Base-by-base conservation (phyloP, 2,329 filamentous ascomycete species). In the Aspergillus sp. region DNA sequence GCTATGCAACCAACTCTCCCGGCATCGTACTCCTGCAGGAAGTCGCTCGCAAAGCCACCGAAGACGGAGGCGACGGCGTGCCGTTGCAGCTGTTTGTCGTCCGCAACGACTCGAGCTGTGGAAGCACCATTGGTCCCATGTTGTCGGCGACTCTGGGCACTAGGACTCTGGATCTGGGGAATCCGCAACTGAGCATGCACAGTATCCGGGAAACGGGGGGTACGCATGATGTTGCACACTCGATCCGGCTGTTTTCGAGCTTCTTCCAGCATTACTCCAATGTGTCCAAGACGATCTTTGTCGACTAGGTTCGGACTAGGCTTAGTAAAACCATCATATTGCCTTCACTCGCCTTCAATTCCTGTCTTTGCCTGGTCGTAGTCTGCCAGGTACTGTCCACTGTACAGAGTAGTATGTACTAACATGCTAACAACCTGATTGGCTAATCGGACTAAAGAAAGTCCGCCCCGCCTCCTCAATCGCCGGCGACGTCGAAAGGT, bases 111-210 rank as follows among this genome's bases (percentile, higher is more conserved):
- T 93, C 86, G 3, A 82, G 86, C 44, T 98, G 93, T 67, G 93
- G 93, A 47, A 91, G 87, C 72, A 98, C 93, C 33, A 98, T 98
- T 61, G 93, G 93, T 0, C 93, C 93, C n/a, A 96, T 96, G 83
- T 75, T 97, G 41, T 86, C 86, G 45, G 89, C 91, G 27, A 84
- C 84, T 49, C 73, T 97, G 58, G 93, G 93, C 47, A 82, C 88
- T 46, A 78, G 93, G 52, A 97, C 93, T 1, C 75, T 98, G 40
- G 93, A 98, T 70, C 71, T 97, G 47, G 91, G 91, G 7, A 97
- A 96, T 70, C 85, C 91, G 29, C 91, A 97, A 73, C 74, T 96
- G 53, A 89, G 86, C 64, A 97, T 97, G 93, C 91, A 97, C 71
- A 93, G 86, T 63, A 96, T 96, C 61, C 82, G 93, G 46, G 93